Evolutionary conservation across 176 grass and related monocot species (phyloP).

Genomic region (Cenchrus fungigraminus): DNA sequence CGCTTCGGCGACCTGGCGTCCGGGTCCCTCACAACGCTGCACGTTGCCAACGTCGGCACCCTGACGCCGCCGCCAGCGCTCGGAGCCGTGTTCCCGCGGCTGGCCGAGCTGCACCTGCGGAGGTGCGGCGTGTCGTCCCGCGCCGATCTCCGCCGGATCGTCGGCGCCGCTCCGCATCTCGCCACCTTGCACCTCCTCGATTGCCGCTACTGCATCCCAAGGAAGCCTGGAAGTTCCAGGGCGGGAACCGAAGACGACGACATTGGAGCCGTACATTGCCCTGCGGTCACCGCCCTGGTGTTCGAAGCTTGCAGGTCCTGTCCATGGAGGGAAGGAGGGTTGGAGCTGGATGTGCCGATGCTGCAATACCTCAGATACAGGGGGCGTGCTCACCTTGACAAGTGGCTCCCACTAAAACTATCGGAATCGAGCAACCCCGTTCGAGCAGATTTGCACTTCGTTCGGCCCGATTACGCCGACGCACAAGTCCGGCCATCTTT

Average conservation of each 20-base stretch:
- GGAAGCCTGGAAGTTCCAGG: no score
- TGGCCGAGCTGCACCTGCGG: background rate
- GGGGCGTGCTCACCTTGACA: background rate
- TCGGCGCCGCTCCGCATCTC: conserved; percentile 14
- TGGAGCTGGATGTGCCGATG: background rate
- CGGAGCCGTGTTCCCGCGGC: background rate
- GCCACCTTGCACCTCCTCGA: background rate
- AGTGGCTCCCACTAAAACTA: background rate
- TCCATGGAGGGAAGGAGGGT: no score
- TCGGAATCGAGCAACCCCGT: rapidly evolving
- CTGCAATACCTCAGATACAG: background rate
- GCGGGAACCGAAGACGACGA: no score
- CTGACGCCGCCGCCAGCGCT: background rate
- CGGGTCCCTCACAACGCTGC: background rate
- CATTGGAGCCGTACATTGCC: background rate
- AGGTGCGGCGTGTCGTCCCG: background rate
- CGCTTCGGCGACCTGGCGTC: background rate
- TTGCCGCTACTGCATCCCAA: no score
- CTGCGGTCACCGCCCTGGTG: background rate
- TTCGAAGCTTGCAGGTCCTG: background rate
- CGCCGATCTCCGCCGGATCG: background rate
- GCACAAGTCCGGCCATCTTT: background rate
- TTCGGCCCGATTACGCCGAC: no score
- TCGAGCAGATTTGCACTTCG: background rate
- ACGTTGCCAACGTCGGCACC: background rate